Percentiles rank a stretch among this genome's conserved stretches.
Conservation (phyloP, 768 basidiomycete genomes). For the Pleurotus djamor region DNA sequence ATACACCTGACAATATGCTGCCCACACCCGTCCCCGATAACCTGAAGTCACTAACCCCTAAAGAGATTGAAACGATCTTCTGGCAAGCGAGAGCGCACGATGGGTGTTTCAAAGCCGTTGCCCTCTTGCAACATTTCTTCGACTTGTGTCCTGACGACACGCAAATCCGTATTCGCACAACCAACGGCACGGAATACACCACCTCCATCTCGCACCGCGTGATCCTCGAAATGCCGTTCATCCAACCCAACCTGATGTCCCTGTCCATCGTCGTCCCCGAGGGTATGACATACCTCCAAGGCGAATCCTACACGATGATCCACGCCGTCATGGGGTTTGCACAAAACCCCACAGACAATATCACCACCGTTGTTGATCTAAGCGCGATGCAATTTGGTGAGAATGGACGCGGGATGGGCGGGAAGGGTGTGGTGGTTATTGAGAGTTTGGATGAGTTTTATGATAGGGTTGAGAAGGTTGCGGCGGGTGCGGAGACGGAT, state of each 20-base stretch:
- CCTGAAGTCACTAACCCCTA: slow-evolving; percentile 1
- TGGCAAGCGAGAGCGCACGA: slow-evolving; percentile 18
- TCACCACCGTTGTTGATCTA: slow-evolving; percentile 9
- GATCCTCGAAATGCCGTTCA: slow-evolving; percentile 9
- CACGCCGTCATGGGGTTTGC: slow-evolving; percentile 14
- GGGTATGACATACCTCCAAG: slow-evolving; percentile 8
- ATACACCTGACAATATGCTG: slow-evolving; percentile 17
- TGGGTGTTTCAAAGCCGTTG: slow-evolving; percentile 13
- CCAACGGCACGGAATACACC: slow-evolving; percentile 9
- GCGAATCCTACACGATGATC: slow-evolving; percentile 9
- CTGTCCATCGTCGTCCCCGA: slow-evolving; percentile 2
- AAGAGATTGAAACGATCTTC: slow-evolving; percentile 16
- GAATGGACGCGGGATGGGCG: slow-evolving; percentile 13
- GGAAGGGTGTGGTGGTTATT: slow-evolving; percentile 10
- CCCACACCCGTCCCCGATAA: background rate
- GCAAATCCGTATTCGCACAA: slow-evolving; percentile 11
- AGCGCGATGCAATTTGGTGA: slow-evolving; percentile 19
- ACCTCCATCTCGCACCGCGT: slow-evolving; percentile 2
- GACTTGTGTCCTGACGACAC: slow-evolving; percentile 8
- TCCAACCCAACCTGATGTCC: slow-evolving; percentile 8
- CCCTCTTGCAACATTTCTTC: slow-evolving; percentile 16
- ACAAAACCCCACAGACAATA: background rate
- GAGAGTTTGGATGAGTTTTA: slow-evolving; percentile 12
- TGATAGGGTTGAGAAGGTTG: slow-evolving; percentile 2
- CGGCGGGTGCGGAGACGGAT: background rate